phyloP scores from a whole-genome alignment of 495 filamentous ascomycete genomes.

The Chlorociboria aeruginascens region DNA sequence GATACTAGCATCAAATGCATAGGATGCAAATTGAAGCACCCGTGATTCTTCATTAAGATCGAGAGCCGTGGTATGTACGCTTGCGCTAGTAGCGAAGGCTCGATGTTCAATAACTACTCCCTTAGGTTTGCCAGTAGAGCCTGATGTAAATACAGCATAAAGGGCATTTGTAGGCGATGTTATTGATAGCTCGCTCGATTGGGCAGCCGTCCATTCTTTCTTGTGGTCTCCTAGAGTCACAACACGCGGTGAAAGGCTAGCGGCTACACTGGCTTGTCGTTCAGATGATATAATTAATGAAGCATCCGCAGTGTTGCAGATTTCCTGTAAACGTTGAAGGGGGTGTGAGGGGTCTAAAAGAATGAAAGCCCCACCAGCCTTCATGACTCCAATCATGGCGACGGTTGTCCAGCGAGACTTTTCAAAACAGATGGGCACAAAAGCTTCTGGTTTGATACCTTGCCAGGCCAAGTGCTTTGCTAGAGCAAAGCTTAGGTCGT shows the following conservation, averaged over 20 bases:
- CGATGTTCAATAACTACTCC: conserved; percentile 20
- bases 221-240: no score
- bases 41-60: neutral
- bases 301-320: neutral
- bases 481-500: neutral
- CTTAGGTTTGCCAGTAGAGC: conserved; percentile 35
- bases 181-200: no score
- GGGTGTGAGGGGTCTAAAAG: conserved; percentile 37
- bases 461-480: neutral
- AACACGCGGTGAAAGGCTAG: no score
- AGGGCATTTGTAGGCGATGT: conserved; percentile 20
- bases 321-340: neutral
- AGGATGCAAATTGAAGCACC: conserved; percentile 2
- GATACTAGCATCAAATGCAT: conserved; percentile 62
- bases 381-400: conserved; percentile 28
- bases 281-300: no score
- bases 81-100: neutral
- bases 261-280: no score
- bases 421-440: conserved; percentile 23
- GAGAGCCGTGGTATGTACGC: neutral
- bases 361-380: conserved; percentile 32
- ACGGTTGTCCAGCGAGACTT: conserved; percentile 32
- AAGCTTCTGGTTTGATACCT: neutral
- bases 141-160: conserved; percentile 32
- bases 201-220: no score